Percentiles rank a stretch among this genome's conserved stretches.
Evolutionary conservation across 2,329 filamentous ascomycete genomes (phyloP).

Genomic region (Colletotrichum gloeosporioides): DNA sequence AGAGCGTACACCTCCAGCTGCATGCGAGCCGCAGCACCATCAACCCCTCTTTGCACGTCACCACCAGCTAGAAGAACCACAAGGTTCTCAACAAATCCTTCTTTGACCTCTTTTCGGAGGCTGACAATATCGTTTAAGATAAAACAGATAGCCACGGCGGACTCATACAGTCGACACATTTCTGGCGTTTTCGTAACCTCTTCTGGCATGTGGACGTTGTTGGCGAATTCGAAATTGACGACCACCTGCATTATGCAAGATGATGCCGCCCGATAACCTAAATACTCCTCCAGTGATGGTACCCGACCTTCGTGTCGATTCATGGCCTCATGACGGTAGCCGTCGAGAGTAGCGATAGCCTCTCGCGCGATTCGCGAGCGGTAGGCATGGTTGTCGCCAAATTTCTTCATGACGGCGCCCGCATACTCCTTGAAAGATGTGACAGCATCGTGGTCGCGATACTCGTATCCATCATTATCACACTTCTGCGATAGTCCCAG

Average conservation of each 20-base stretch:
- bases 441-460: neutral
- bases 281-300: neutral
- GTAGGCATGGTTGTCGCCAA: neutral
- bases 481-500: neutral
- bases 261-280: neutral
- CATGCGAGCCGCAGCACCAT: neutral
- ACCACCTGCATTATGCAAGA: constrained; percentile 9
- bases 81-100: constrained; percentile 14
- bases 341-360: neutral
- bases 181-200: neutral
- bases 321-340: neutral
- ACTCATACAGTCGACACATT: neutral
- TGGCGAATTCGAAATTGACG: constrained; percentile 9
- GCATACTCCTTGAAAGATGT: constrained; percentile 5
- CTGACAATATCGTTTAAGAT: constrained; percentile 8
- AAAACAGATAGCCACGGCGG: neutral
- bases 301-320: constrained; percentile 1
- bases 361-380: neutral
- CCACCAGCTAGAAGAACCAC: neutral
- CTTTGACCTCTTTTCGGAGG: constrained; percentile 8
- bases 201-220: neutral
- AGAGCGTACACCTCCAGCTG: neutral
- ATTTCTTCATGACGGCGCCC: neutral
- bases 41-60: neutral
- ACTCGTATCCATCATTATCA: neutral